phyloP scores from a whole-genome alignment of 768 basidiomycete genomes.

The Suillus clintonianus region DNA sequence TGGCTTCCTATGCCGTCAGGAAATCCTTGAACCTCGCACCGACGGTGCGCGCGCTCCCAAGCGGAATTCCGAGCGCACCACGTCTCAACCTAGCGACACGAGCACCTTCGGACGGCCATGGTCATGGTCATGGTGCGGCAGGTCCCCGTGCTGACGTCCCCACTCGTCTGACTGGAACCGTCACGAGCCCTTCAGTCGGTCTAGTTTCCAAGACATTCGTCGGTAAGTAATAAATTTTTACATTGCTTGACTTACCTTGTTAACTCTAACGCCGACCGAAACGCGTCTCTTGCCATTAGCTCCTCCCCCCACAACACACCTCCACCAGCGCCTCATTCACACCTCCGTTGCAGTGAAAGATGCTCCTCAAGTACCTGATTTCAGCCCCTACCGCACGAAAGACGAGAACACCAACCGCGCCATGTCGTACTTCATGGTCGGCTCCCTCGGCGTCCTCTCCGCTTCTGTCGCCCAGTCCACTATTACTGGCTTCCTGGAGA shows the following conservation, averaged over 20 bases:
- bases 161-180: slow-evolving; percentile 63
- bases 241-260: slow-evolving; percentile 11
- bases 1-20: slow-evolving; percentile 76
- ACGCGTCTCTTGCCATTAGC: slow-evolving; percentile 9
- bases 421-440: slow-evolving; percentile 88
- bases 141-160: slow-evolving; percentile 63
- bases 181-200: slow-evolving; percentile 47
- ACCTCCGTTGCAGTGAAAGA: slow-evolving; percentile 70
- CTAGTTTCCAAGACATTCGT: slow-evolving; percentile 66
- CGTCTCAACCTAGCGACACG: slow-evolving; percentile 73
- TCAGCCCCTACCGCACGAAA: slow-evolving; percentile 74
- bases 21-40: slow-evolving; percentile 82
- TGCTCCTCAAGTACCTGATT: slow-evolving; percentile 87
- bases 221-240: slow-evolving; percentile 44
- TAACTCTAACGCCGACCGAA: slow-evolving; percentile 16
- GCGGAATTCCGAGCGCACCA: slow-evolving; percentile 78
- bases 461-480: slow-evolving; percentile 94
- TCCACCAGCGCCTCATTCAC: slow-evolving; percentile 74
- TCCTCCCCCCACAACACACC: slow-evolving; percentile 56
- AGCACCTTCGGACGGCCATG: slow-evolving; percentile 60
- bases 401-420: slow-evolving; percentile 69
- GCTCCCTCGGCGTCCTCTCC: slow-evolving; percentile 88
- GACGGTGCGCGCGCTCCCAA: slow-evolving; percentile 75
- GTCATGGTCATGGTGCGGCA: slow-evolving; percentile 53
- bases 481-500: slow-evolving; percentile 90